Percentiles rank a stretch among this genome's conserved stretches.
Evolutionary conservation across 2,329 filamentous ascomycete genomes (phyloP).

Genomic region (Ophiostoma triangulosporum): DNA sequence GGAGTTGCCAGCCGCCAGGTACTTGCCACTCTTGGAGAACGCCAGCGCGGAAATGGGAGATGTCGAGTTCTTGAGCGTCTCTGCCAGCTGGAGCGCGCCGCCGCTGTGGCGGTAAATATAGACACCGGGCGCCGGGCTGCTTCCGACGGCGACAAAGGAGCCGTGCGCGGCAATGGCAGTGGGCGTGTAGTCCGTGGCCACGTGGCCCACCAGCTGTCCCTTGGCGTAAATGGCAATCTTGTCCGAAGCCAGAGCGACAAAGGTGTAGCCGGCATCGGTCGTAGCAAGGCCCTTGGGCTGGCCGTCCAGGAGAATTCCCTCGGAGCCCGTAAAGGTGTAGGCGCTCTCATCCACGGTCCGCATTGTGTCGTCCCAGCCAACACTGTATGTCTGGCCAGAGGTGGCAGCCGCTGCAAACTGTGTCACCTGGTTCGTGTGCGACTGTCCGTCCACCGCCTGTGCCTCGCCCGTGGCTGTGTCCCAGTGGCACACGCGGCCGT

Average conservation of each 20-base stretch:
- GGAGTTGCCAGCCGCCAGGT: constrained; percentile 70
- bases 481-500: constrained; percentile 79
- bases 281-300: constrained; percentile 67
- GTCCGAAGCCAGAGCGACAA: constrained; percentile 42
- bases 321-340: constrained; percentile 58
- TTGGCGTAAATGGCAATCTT: constrained; percentile 40
- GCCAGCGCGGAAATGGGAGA: constrained; percentile 65
- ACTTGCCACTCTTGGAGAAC: constrained; percentile 65
- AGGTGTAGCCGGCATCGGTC: constrained; percentile 32
- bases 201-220: constrained; percentile 45
- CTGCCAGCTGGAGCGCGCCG: constrained; percentile 38
- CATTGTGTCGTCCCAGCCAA: constrained; percentile 89
- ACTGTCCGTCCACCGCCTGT: constrained; percentile 60
- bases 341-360: constrained; percentile 63
- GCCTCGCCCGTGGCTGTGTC: constrained; percentile 57
- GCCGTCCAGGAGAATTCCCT: constrained; percentile 48
- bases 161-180: constrained; percentile 59
- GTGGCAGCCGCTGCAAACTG: constrained; percentile 54
- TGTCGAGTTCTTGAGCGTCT: constrained; percentile 53
- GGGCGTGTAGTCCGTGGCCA: constrained; percentile 46
- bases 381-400: constrained; percentile 59
- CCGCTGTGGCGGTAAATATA: constrained; percentile 57
- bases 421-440: constrained; percentile 75
- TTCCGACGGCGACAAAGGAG: constrained; percentile 60
- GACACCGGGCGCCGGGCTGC: constrained; percentile 51